A percentile compares a stretch with the other conserved stretches of the same genome.
Conservation (phyloP, 129 eudicot genomes). For the Logfia minima region DNA sequence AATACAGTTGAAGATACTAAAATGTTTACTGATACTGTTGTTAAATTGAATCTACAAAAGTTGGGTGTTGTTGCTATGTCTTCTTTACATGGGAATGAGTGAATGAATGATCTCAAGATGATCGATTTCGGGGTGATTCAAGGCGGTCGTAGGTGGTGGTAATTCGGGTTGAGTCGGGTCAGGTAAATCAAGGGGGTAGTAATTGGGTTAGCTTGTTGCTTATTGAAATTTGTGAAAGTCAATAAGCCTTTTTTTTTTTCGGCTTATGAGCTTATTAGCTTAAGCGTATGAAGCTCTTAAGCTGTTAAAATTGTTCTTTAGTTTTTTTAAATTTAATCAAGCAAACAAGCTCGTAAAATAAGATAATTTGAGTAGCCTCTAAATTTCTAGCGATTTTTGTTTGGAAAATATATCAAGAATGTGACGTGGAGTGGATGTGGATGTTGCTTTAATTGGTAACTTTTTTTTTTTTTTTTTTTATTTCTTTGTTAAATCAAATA, state of each 20-base stretch:
- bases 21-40: slow-evolving; percentile 95
- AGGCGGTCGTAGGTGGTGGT: slow-evolving; percentile 7
- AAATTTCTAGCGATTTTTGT: too few species aligned
- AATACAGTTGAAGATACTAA: slow-evolving; percentile 85
- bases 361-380: too few species aligned
- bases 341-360: background rate
- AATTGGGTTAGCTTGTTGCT: background rate
- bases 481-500: slow-evolving; percentile 9
- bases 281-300: background rate
- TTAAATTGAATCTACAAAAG: slow-evolving; percentile 83
- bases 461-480: background rate
- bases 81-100: slow-evolving; percentile 43
- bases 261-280: background rate
- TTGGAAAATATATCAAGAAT: background rate
- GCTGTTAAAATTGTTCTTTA: background rate
- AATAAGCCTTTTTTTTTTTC: background rate
- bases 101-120: background rate
- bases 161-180: background rate
- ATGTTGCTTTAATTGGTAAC: slow-evolving; percentile 1
- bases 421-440: slow-evolving; percentile 10
- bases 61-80: slow-evolving; percentile 68
- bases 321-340: background rate
- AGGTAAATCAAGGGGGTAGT: background rate
- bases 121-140: background rate
- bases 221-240: background rate